Evolutionary conservation across 2,329 filamentous ascomycete genomes (phyloP), one percentile per base, ranked within the genome.

Genomic region (Phialophora tarda): DNA sequence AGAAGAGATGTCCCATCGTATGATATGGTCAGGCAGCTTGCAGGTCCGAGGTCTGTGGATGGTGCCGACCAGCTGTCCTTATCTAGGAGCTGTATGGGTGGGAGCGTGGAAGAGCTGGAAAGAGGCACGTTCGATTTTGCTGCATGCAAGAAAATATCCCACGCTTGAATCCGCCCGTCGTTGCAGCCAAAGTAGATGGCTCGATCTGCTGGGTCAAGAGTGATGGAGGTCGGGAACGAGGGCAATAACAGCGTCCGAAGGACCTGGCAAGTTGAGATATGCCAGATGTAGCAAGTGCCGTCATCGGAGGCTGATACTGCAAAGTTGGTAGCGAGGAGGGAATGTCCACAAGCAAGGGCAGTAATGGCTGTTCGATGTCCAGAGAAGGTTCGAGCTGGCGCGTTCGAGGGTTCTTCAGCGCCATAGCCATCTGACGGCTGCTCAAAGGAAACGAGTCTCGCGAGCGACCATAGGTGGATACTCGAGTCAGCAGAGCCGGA

Each of bases 221-320:
- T 82, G 38, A 94, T 77, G 72, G 89, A 93, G 32, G 90, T 82
- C 17, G 93, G 92, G 21, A 85, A 82, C n/a, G 85, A 83, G 1
- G 91, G 87, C 64, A 98, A 87, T 48, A 98, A 84, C 70, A 96
- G 88, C 3, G 93, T 98, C 51, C 93, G 88, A 64, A 98, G 81
- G 11, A 90, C 83, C 67, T 87, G 86, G 47, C 92, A 92, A 0
- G 88, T 91, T 68, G 89, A 87, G 76, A 96, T 96, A 79, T 98
- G 93, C 95, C 95, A 99, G 67, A 96, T 84, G 73, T 97, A 89
- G 72, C 92, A 92, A 7, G 92, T 95, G 78, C 91, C 93, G 80
- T 98, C 95, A 73, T 87, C 88, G 71, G 92, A 92, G 6, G 89
- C 87, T 2, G 94, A 96, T 23, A 97, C 85, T 66, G 91, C 93